phyloP scores from a whole-genome alignment of 2,329 filamentous ascomycete species.

The Escovopsis sp. region DNA sequence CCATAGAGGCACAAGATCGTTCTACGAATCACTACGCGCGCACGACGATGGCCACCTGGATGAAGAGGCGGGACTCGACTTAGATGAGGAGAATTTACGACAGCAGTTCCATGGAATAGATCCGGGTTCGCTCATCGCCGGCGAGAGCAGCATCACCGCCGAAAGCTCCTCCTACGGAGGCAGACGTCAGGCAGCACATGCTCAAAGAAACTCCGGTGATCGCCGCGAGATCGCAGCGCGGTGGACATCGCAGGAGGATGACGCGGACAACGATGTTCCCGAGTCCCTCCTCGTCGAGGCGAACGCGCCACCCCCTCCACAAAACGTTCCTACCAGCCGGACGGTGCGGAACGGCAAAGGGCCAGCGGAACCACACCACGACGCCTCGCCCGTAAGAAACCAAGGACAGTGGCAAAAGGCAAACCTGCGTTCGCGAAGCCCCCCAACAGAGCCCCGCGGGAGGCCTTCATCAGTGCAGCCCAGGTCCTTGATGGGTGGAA shows the following conservation, averaged over 20 bases:
- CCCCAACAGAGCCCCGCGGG: constrained; percentile 22
- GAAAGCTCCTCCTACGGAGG: constrained; percentile 18
- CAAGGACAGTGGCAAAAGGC: constrained; percentile 41
- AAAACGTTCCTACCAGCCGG: constrained; percentile 9
- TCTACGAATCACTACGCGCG: constrained; percentile 34
- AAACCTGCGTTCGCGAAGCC: constrained; percentile 36
- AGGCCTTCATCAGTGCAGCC: constrained; percentile 9
- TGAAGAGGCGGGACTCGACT: constrained; percentile 24
- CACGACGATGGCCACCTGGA: constrained; percentile 29
- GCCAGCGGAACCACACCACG: constrained; percentile 1
- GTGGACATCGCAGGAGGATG: constrained; percentile 29
- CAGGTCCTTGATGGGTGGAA: constrained; percentile 15
- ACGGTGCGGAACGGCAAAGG: constrained; percentile 5
- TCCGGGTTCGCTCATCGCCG: constrained; percentile 28
- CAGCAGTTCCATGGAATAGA: constrained; percentile 37
- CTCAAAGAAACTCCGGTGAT: constrained; percentile 1
- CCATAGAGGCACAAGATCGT: constrained; percentile 22
- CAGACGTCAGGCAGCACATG: constrained; percentile 5
- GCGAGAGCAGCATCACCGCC: constrained; percentile 31
- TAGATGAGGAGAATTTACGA: constrained; percentile 40
- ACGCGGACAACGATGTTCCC: constrained; percentile 46
- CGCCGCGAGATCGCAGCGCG: constrained; percentile 7
- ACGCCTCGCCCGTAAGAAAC: constrained; percentile 20
- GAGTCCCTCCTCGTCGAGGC: constrained; percentile 47
- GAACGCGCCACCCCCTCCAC: constrained; percentile 17